A percentile compares a stretch with the other conserved stretches of the same genome.
Evolutionary conservation across 176 grass and related monocot species (phyloP).

Genomic region (Aegilops longissima): DNA sequence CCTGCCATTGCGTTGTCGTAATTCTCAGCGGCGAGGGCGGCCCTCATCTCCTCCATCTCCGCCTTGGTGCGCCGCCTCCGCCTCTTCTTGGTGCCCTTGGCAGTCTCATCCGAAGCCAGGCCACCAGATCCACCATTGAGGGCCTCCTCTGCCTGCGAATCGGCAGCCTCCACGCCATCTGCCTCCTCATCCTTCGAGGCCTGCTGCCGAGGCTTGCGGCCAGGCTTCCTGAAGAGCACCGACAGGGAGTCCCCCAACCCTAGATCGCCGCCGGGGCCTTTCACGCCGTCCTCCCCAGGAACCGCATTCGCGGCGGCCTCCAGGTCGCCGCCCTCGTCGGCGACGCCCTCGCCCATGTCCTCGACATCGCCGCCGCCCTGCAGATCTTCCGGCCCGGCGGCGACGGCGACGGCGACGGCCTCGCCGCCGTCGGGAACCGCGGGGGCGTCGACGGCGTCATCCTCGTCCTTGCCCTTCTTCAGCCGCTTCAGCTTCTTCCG

Average conservation of each 20-base stretch:
- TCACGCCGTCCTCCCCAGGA: slow-evolving; percentile 17
- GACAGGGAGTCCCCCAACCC: slow-evolving; percentile 67
- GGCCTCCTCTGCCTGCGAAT: slow-evolving; percentile 34
- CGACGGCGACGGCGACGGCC: background rate
- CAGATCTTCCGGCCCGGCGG: slow-evolving; percentile 30
- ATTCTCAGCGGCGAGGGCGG: slow-evolving; percentile 14
- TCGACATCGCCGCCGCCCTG: slow-evolving; percentile 23
- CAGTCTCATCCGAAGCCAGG: slow-evolving; percentile 27
- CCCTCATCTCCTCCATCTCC: slow-evolving; percentile 60
- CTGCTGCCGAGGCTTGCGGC: slow-evolving; percentile 36
- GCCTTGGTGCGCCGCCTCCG: slow-evolving; percentile 46
- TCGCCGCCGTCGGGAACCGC: slow-evolving; percentile 30
- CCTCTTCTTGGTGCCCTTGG: slow-evolving; percentile 33
- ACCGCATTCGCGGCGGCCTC: slow-evolving; percentile 29
- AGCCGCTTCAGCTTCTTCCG: slow-evolving; percentile 82
- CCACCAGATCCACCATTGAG: slow-evolving; percentile 41
- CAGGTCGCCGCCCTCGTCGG: slow-evolving; percentile 29
- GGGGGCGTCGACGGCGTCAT: background rate
- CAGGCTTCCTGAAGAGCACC: slow-evolving; percentile 51
- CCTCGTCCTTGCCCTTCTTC: slow-evolving; percentile 57
- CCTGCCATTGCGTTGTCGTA: slow-evolving; percentile 8
- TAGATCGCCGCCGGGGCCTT: slow-evolving; percentile 41
- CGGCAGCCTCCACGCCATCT: slow-evolving; percentile 21
- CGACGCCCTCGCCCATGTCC: slow-evolving; percentile 15
- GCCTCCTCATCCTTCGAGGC: slow-evolving; percentile 42